Base-by-base conservation (phyloP, 1,284 basidiomycete genomes). In the Agaricales sp. region DNA sequence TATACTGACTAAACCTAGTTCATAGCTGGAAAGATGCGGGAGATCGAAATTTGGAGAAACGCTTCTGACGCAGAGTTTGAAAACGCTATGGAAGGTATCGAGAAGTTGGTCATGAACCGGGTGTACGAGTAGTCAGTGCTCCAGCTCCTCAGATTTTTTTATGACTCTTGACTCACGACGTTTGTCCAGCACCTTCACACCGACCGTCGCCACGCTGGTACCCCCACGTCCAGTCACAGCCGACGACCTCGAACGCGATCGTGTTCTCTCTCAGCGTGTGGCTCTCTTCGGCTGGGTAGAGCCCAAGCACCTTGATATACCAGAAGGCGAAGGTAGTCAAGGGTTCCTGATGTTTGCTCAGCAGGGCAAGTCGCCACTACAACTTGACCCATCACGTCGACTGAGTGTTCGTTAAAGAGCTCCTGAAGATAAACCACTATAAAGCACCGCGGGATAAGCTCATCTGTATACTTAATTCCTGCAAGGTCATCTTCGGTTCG, bases 31-130 rank as follows among this genome's bases (percentile, higher is more conserved):
- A 87, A 88, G 59, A 97, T 97, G 93, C 72, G 79, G n/a, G 78
- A 82, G 53, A 77, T 77, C 43, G 92, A 95, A 38, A 67, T 84
- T 1, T 95, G 92, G 92, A 80, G 78, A 58, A 80, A 79, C 52
- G 77, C 77, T 3, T 73, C 78, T 2, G 83, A 90, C 20, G 69
- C 70, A 2, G 94, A 99, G 63, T 97, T 99, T 58, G 96, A 98
- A 52, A 94, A 97, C 58, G 92, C 94, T 0, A 81, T 92, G 69
- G 95, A 99, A 67, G 94, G 93, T 47, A 98, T 99, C 92, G 95
- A 99, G 74, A 99, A 99, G 67, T 78, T 99, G 8, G 92, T 99
- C 58, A 99, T 99, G 96, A 99, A 99, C 60, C 75, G 94, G 46
- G 70, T 98, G 49, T 98, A 96, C 65, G 92, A 91, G 56, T 92